Percentiles rank a stretch among this genome's conserved stretches.
phyloP scores from a whole-genome alignment of 768 basidiomycete species.

The Rhodotorula taiwanensis region DNA sequence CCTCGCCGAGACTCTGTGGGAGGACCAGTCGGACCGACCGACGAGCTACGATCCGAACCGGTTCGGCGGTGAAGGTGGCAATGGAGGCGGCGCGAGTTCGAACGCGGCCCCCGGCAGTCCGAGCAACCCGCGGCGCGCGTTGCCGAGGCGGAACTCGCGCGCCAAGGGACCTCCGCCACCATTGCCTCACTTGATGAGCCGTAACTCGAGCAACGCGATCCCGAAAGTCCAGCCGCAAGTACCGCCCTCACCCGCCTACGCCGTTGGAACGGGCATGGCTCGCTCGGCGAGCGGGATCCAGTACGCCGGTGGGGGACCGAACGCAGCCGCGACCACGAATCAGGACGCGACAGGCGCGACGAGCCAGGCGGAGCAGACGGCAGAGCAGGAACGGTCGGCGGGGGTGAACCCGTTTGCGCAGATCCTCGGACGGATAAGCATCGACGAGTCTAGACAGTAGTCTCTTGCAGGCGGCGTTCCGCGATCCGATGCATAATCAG shows the following conservation, averaged over 20 bases:
- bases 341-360: neutral
- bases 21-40: constrained; percentile 5
- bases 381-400: neutral
- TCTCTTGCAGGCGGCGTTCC: too few relatives aligned
- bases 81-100: too few relatives aligned
- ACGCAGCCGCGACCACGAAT: neutral
- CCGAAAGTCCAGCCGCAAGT: neutral
- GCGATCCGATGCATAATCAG: too few relatives aligned
- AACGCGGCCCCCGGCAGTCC: neutral
- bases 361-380: neutral
- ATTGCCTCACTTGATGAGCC: neutral
- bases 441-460: too few relatives aligned
- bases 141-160: too few relatives aligned
- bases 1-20: constrained; percentile 32
- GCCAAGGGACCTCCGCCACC: neutral
- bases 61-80: neutral
- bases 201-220: neutral
- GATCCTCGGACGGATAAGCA: constrained; percentile 20
- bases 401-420: constrained; percentile 4
- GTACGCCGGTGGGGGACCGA: neutral
- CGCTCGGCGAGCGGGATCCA: constrained; percentile 2
- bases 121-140: too few relatives aligned
- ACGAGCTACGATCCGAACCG: neutral
- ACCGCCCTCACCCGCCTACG: constrained; percentile 20
- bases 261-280: constrained; percentile 28